Base-by-base conservation (phyloP, 352 stramenopile genomes). In the Globisporangium splendens region DNA sequence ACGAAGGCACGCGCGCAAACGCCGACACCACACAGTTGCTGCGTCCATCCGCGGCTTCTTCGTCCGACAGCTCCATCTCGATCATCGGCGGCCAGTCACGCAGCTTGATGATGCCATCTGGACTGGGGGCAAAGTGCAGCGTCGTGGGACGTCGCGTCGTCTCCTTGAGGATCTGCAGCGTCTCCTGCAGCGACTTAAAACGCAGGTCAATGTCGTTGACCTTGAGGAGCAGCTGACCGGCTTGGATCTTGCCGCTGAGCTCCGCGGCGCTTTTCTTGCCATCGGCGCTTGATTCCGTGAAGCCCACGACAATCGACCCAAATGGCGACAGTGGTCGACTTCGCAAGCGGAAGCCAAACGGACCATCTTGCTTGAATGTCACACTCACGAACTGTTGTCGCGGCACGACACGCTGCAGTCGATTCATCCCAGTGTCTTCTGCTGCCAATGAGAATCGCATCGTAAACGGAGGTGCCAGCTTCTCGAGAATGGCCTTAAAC, bases 11-110 rank as follows among this genome's bases (percentile, higher is more conserved):
- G 14, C 85, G 77, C 8, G 70, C 49, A 56, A 94, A 94, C 8
- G 77, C 79, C 7, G 79, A 81, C 3, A 94, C 49, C 7, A 89
- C 75, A 12, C 89, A 79, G 46, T 91, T 87, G 46, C 77, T 86
- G 15, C 73, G 75, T 6, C 62, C 73, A 47, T 84, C 79, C 1
- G 70, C 73, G 5, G 70, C 58, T 46, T 89, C 82, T 54, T 89
- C 78, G 33, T 86, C 70, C 8, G 62, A 77, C 17, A 71, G 72
- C 57, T 94, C 85, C 46, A 87, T 62, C 54, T 91, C 81, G 20
- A 95, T 70, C 77, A 93, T 88, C 21, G 85, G 85, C n/a, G 85
- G 85, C 85, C 85, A 95, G 18, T 89, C 71, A 0, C 75, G 79
- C 35, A 95, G 59, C 57, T 79, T 89, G 46, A 95, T 77, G 48